Evolutionary conservation across 23 red algal species (phyloP).

Genomic region (Gracilaria vermiculophylla): DNA sequence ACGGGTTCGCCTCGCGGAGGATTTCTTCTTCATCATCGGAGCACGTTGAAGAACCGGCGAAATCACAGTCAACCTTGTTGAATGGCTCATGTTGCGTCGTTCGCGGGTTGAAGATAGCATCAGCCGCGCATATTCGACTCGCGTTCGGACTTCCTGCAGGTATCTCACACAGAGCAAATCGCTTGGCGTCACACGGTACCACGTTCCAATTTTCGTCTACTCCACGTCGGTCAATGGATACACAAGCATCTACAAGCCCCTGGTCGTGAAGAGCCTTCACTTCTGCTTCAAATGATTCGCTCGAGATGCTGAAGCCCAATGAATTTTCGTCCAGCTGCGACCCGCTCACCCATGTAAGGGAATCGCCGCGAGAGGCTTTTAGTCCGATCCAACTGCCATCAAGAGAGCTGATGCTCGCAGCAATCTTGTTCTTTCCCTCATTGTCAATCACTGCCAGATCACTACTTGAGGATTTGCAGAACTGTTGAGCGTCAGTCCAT

Average conservation of each 20-base stretch:
- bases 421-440: neutral
- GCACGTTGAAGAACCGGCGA: neutral
- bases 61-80: conserved; percentile 1
- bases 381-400: conserved; percentile 34
- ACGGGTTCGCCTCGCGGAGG: neutral
- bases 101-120: neutral
- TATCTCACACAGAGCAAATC: neutral
- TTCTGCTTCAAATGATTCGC: neutral
- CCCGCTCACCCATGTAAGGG: neutral
- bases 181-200: conserved; percentile 9
- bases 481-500: neutral
- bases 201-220: conserved; percentile 19
- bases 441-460: conserved; percentile 17
- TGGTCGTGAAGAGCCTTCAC: conserved; percentile 5
- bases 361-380: neutral
- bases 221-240: conserved; percentile 6
- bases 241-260: conserved; percentile 1
- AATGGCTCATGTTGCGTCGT: neutral
- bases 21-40: conserved; percentile 4
- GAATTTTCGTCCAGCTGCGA: neutral
- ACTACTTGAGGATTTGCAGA: neutral
- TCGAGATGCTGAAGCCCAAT: conserved; percentile 11
- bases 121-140: neutral
- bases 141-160: neutral
- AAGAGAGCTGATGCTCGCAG: neutral